These are phyloP conservation scores for Naganishia sp. DNA, from an alignment of 1,284 basidiomycete species.

Conservation along the genomic window DNA sequence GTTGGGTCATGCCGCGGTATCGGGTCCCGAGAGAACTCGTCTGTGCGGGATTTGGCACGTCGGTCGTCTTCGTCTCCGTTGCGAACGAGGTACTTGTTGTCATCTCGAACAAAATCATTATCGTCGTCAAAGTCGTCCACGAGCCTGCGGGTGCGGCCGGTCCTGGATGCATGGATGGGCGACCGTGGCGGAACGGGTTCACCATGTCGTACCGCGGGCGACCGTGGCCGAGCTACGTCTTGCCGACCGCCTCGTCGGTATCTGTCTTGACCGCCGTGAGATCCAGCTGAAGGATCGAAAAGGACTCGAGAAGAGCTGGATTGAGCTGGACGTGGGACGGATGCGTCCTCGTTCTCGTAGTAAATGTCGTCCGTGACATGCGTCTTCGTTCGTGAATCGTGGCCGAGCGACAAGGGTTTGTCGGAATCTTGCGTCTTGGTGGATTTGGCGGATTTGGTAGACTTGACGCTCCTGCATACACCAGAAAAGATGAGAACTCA, in stretches of 20 bases:
- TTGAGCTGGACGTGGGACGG: neutral
- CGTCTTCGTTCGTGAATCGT: neutral
- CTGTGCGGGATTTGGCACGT: neutral
- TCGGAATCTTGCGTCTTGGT: conserved; percentile 6
- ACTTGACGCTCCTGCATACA: neutral
- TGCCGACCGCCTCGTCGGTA: neutral
- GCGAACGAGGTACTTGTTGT: conserved; percentile 24
- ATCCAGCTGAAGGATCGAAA: conserved; percentile 2
- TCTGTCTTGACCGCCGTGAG: neutral
- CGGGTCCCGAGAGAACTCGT: neutral
- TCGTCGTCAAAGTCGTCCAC: conserved; percentile 13
- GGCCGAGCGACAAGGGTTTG: neutral
- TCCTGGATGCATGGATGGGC: neutral
- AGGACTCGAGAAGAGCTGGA: conserved; percentile 9
- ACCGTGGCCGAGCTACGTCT: conserved; percentile 2
- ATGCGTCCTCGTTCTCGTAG: neutral
- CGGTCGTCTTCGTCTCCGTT: neutral
- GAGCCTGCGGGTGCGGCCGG: neutral
- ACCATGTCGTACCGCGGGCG: conserved; percentile 5
- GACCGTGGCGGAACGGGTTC: conserved; percentile 7
- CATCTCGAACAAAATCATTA: conserved; percentile 20
- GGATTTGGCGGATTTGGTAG: neutral
- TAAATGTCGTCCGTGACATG: neutral
- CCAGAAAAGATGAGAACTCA: neutral
- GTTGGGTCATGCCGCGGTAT: neutral